Conservation (phyloP, 2,329 filamentous ascomycete species). For the Xenoacremonium recifei region DNA sequence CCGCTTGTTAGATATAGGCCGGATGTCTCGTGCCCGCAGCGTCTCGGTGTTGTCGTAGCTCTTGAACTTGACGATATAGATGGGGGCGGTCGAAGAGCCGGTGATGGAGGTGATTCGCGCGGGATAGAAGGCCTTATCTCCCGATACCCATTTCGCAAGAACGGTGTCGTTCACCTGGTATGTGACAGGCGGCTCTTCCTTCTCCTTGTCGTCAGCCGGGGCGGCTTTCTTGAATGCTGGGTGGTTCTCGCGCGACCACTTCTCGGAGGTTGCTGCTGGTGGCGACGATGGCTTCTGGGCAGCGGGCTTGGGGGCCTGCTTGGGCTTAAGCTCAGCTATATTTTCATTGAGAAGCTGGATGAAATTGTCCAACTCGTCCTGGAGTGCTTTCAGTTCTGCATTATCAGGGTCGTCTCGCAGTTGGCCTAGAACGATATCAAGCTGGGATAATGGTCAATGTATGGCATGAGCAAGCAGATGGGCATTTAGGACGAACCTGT, state of each 20-base stretch:
- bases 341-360: conserved; percentile 76
- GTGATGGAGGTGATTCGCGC: conserved; percentile 93
- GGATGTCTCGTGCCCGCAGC: conserved; percentile 77
- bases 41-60: conserved; percentile 85
- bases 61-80: conserved; percentile 95
- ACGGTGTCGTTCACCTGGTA: conserved; percentile 90
- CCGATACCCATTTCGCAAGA: conserved; percentile 85
- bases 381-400: conserved; percentile 72
- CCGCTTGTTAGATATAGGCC: conserved; percentile 76
- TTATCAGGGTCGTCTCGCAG: conserved; percentile 80
- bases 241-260: conserved; percentile 80
- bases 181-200: conserved; percentile 46
- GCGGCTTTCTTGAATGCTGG: conserved; percentile 65
- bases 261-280: conserved; percentile 59
- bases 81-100: conserved; percentile 83
- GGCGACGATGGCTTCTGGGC: conserved; percentile 46
- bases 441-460: conserved; percentile 43
- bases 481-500: conserved; percentile 42
- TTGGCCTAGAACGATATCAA: conserved; percentile 74
- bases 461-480: conserved; percentile 9
- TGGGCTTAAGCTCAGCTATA: conserved; percentile 73
- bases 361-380: conserved; percentile 77
- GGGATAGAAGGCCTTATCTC: conserved; percentile 87
- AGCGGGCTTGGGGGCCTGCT: conserved; percentile 44
- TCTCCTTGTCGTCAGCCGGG: conserved; percentile 53